Percentiles rank a stretch among this genome's conserved stretches.
phyloP scores from a whole-genome alignment of 352 stramenopile species.

The Phytopythium ostracodes region DNA sequence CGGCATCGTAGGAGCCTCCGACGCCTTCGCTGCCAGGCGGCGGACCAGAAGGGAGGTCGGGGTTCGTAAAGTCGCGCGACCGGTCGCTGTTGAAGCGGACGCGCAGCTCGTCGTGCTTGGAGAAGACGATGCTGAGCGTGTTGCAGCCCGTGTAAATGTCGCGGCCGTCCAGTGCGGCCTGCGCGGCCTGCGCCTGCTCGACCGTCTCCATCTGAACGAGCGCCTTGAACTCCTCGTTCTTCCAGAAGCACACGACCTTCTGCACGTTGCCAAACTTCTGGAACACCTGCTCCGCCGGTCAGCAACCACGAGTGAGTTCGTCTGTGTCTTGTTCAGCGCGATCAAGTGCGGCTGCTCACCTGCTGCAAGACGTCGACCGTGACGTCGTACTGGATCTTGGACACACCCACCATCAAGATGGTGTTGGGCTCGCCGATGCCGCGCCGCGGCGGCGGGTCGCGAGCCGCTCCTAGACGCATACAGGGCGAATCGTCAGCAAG shows the following conservation, averaged over 20 bases:
- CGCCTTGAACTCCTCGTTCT: slow-evolving; percentile 78
- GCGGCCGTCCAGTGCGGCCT: slow-evolving; percentile 64
- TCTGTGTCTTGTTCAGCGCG: neutral
- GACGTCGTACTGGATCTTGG: slow-evolving; percentile 83
- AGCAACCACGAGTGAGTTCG: neutral
- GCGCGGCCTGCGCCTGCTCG: slow-evolving; percentile 64
- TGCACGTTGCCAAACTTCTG: slow-evolving; percentile 82
- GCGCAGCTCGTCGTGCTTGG: slow-evolving; percentile 55
- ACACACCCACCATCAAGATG: slow-evolving; percentile 77
- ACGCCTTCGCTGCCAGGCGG: neutral
- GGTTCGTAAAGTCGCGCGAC: slow-evolving; percentile 73
- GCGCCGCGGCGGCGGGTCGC: slow-evolving; percentile 22
- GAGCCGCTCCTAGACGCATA: neutral
- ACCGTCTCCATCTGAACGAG: slow-evolving; percentile 78
- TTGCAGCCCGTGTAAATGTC: slow-evolving; percentile 88
- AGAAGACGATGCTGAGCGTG: slow-evolving; percentile 77
- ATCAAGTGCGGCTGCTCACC: slow-evolving; percentile 12
- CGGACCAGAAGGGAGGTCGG: slow-evolving; percentile 50
- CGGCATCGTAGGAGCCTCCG: neutral
- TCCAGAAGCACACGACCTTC: slow-evolving; percentile 83
- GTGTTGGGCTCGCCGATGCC: slow-evolving; percentile 42
- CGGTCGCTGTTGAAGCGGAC: slow-evolving; percentile 79
- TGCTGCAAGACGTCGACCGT: slow-evolving; percentile 79
- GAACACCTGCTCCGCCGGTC: slow-evolving; percentile 38
- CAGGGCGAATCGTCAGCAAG: neutral